These are phyloP conservation scores for Chlamydomonas sp. DNA, from an alignment of 139 green algal species.

Conservation along the genomic window DNA sequence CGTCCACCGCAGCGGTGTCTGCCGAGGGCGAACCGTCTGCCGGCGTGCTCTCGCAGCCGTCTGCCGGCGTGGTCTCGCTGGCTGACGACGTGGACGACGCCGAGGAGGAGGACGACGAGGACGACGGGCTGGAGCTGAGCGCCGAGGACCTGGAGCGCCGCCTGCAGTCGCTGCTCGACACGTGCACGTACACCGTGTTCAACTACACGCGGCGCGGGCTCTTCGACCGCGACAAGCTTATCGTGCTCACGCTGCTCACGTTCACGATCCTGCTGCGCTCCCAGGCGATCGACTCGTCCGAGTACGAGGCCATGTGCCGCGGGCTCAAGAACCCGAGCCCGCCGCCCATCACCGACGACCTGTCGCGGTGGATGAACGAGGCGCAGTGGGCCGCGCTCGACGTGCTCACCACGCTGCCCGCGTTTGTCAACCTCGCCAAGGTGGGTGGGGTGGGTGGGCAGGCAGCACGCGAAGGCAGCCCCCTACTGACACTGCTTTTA, in stretches of 20 bases:
- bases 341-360: constrained; percentile 71
- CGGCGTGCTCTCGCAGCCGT: not conserved
- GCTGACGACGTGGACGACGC: not conserved
- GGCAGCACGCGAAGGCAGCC: too few relatives aligned
- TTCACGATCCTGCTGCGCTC: constrained; percentile 54
- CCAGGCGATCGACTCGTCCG: constrained; percentile 52
- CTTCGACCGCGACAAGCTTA: constrained; percentile 83
- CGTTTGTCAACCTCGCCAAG: constrained; percentile 57
- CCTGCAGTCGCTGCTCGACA: constrained; percentile 55
- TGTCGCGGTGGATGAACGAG: constrained; percentile 71
- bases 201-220: constrained; percentile 78
- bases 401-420: constrained; percentile 50
- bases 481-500: too few relatives aligned
- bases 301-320: constrained; percentile 72
- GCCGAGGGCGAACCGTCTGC: not conserved
- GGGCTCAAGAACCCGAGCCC: constrained; percentile 45
- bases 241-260: constrained; percentile 71
- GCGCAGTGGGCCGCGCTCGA: constrained; percentile 69
- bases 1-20: too few relatives aligned
- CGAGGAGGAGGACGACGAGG: constrained; percentile 39
- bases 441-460: too few relatives aligned
- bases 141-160: constrained; percentile 67
- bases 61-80: not conserved
- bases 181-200: constrained; percentile 77
- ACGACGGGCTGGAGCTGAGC: constrained; percentile 34